These are phyloP conservation scores for Plicaturopsis crispa DNA, from an alignment of 768 basidiomycete genomes.

Conservation along the genomic window DNA sequence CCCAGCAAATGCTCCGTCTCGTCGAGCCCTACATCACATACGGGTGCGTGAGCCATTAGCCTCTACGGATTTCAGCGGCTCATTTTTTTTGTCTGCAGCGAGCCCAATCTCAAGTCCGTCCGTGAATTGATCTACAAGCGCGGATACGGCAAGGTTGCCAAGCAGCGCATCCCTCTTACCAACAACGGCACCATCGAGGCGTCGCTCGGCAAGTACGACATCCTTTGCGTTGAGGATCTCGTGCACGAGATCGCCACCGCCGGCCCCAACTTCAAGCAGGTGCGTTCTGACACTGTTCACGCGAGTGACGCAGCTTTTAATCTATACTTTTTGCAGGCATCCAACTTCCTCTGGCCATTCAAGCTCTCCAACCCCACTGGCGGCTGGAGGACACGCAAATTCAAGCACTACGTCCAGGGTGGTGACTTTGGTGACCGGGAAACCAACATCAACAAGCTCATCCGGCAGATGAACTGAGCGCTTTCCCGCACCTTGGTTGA, in stretches of 20 bases:
- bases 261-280: slow-evolving; percentile 99
- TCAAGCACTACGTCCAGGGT: slow-evolving; percentile 94
- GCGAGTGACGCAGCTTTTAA: too few species aligned
- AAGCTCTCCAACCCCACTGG: slow-evolving; percentile 99
- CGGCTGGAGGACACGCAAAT: slow-evolving; percentile 96
- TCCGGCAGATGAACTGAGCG: slow-evolving; percentile 85
- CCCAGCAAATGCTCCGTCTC: slow-evolving; percentile 95
- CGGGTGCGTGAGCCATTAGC: slow-evolving; percentile 47
- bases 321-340: slow-evolving; percentile 38
- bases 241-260: slow-evolving; percentile 94
- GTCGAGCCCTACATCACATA: slow-evolving; percentile 98
- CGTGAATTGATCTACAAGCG: slow-evolving; percentile 99
- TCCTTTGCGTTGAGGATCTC: slow-evolving; percentile 95
- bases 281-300: slow-evolving; percentile 22
- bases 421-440: slow-evolving; percentile 98
- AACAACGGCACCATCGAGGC: slow-evolving; percentile 93
- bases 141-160: slow-evolving; percentile 97
- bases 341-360: slow-evolving; percentile 99
- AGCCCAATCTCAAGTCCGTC: slow-evolving; percentile 94
- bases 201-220: slow-evolving; percentile 86
- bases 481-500: too few species aligned
- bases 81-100: slow-evolving; percentile 35
- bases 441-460: slow-evolving; percentile 93
- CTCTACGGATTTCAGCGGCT: background rate
- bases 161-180: slow-evolving; percentile 92